Base-by-base conservation (phyloP, 768 basidiomycete species). In the Phaeotremella fagi region DNA sequence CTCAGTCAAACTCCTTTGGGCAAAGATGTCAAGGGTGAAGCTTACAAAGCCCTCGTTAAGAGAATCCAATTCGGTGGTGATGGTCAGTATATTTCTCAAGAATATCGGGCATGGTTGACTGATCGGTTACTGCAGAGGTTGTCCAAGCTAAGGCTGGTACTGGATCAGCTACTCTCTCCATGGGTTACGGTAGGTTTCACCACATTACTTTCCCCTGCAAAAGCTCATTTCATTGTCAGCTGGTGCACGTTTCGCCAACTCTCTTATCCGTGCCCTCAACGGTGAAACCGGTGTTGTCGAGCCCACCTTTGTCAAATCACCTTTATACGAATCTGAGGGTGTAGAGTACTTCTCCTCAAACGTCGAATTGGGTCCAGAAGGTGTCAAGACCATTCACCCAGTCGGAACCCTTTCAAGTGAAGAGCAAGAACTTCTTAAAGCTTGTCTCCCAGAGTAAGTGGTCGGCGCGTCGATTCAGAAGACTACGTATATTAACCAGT, bases 1-100 rank as follows among this genome's bases (percentile, higher is more conserved):
- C 85, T 97, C 65, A 94, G 91, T 9, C 89, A 94, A 77, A 85
- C 89, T 25, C 82, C 86, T 26, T 84, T 85, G 52, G 63, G 79
- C n/a, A 66, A 77, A 29, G 78, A 76, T 4, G 61, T 64, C 42
- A 44, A 55, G 25, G 64, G 64, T 20, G 59, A 64, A 47, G 47
- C 51, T n/a, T 60, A 64, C 65, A 82, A 83, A 24, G 76, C 79
- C 14, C 81, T 97, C 45, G 79, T 87, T 44, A 80, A 89, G 52
- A 86, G 89, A 61, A 89, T 95, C 66, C 91, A 94, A 75, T 95
- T 88, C 68, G 92, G 92, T 52, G 92, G 91, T 53, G 92, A 95
- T 64, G 92, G 53, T 54, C 1, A 11, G 53, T 48, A 5, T 4
- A 25, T 22, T 33, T n/a, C 15, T 28, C 4, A 3, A 12, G 16